Evolutionary conservation across 495 filamentous ascomycete genomes (phyloP).

Genomic region (Rusavskia elegans): DNA sequence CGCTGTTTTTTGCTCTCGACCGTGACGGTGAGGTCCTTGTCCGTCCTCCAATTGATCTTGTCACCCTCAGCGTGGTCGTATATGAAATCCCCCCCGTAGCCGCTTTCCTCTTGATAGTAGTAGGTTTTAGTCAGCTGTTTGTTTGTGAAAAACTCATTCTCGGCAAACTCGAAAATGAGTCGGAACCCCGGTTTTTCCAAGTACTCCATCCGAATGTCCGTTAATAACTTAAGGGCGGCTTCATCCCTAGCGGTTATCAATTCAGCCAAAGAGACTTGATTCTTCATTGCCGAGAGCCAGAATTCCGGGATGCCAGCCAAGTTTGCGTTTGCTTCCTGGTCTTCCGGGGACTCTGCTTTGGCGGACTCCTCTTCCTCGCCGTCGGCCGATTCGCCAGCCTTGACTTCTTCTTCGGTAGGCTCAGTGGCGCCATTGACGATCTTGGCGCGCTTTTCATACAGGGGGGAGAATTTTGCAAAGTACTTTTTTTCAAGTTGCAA

Average conservation of each 20-base stretch:
- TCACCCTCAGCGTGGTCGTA: conserved; percentile 98
- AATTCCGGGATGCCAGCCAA: conserved; percentile 86
- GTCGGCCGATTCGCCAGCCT: conserved; percentile 69
- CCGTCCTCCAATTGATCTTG: conserved; percentile 92
- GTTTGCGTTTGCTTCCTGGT: conserved; percentile 33
- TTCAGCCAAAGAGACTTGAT: conserved; percentile 87
- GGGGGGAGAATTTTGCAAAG: conserved; percentile 93
- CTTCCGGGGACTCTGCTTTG: conserved; percentile 18
- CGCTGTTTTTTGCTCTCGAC: conserved; percentile 98
- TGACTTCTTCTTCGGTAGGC: conserved; percentile 71
- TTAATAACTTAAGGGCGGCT: conserved; percentile 75
- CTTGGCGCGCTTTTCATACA: conserved; percentile 86
- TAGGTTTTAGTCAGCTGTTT: conserved; percentile 97
- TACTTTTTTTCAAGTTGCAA: conserved; percentile 98
- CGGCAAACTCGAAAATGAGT: conserved; percentile 89
- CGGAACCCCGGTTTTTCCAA: conserved; percentile 96
- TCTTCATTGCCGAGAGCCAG: conserved; percentile 99
- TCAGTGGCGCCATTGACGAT: conserved; percentile 84
- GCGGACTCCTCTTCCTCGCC: conserved; percentile 47
- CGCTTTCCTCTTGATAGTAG: conserved; percentile 97
- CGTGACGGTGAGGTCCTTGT: conserved; percentile 82
- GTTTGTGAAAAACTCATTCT: conserved; percentile 93
- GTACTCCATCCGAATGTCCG: conserved; percentile 97
- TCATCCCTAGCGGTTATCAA: conserved; percentile 97
- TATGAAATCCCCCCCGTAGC: conserved; percentile 97